Base-by-base conservation (phyloP, 2,329 filamentous ascomycete genomes). In the Penicillium fuscoglaucum region DNA sequence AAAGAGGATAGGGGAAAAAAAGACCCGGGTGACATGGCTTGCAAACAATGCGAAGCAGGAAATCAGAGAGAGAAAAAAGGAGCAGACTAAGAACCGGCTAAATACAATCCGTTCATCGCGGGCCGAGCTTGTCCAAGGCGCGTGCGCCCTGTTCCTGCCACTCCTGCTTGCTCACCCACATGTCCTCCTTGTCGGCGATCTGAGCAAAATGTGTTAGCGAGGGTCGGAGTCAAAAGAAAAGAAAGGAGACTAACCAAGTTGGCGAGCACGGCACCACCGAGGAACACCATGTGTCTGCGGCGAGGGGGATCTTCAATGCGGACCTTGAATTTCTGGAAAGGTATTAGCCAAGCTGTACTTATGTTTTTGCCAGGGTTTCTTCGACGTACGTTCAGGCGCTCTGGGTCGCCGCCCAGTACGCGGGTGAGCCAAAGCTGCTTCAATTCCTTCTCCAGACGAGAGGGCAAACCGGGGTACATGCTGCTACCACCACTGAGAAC, bases 221-320 rank as follows among this genome's bases (percentile, higher is more conserved):
- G 55, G 15, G 40, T 8, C 24, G n/a, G 5, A 29, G 8, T 12
- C 26, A 12, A 10, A 46, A 33, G 13, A 6, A 4, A 21, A 24
- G 40, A 31, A 4, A 7, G 6, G 35, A 29, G 26, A 75, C 82
- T 74, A 78, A 85, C 83, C 77, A 99, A 96, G 75, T 98, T 98
- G 68, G 95, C 95, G 70, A 99, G 82, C 62, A 99, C 95, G 28
- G 95, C 95, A 68, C 95, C 95, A 58, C 95, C 95, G 56, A 99
- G 80, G 84, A 99, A 98, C n/a, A 99, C 95, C 93, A 99, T 98
- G 82, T 99, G 95, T 78, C 93, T 85, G 80, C 95, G 86, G 79
- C 95, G 86, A 35, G 95, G 95, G 52, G 95, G 95, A 76, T 99
- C 95, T 77, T 99, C 95, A 82, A 99, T 98, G 76, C 95, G 87